A percentile compares a stretch with the other conserved stretches of the same genome.
Conservation (phyloP, 1,284 basidiomycete species). For the Trametes polyzona region DNA sequence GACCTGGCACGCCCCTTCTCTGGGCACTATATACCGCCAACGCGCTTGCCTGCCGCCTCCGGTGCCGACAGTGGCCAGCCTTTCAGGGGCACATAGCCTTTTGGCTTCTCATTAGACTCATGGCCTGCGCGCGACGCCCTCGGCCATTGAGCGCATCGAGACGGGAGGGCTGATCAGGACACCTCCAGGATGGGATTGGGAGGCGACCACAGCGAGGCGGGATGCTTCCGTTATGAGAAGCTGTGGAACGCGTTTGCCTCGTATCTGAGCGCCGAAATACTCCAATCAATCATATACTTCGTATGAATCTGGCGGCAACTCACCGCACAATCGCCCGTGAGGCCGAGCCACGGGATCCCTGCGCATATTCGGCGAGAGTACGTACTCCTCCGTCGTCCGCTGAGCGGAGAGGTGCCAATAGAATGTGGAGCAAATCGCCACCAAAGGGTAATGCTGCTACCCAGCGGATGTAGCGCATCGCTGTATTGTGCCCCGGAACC, state of each 20-base stretch:
- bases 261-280: neutral
- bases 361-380: too few species aligned
- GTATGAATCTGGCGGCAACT: neutral
- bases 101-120: constrained; percentile 12
- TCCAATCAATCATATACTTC: neutral
- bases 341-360: too few species aligned
- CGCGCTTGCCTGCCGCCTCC: constrained; percentile 14
- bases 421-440: too few species aligned
- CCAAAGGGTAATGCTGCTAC: too few species aligned
- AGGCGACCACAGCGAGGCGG: neutral
- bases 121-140: constrained; percentile 2
- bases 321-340: too few species aligned
- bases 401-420: too few species aligned
- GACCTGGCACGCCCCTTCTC: neutral
- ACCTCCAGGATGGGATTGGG: neutral
- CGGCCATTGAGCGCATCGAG: constrained; percentile 12
- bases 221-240: constrained; percentile 4
- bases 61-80: constrained; percentile 9
- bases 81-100: constrained; percentile 8
- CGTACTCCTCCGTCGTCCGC: too few species aligned
- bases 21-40: constrained; percentile 14
- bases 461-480: too few species aligned
- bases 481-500: too few species aligned
- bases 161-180: neutral
- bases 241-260: neutral